Conservation (phyloP, 139 green algal species). For the Coelastrella sp. region DNA sequence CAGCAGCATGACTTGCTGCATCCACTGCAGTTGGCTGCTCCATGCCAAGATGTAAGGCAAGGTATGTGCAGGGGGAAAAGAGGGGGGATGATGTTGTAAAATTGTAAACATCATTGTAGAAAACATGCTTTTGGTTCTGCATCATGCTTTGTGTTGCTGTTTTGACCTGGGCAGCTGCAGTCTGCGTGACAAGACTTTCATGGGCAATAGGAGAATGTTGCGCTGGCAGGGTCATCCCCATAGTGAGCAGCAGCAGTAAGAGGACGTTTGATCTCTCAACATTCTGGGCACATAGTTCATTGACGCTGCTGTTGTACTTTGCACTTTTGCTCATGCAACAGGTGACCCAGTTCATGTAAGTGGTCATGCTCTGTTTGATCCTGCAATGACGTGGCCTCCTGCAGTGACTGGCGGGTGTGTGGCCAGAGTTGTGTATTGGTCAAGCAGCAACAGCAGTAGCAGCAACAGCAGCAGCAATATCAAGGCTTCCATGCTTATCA, state of each 20-base stretch:
- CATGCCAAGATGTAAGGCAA: too few species aligned
- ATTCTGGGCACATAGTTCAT: neutral
- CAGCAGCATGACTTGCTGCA: slow-evolving; percentile 54
- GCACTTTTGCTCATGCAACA: too few species aligned
- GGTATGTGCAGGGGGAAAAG: too few species aligned
- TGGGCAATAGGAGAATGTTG: too few species aligned
- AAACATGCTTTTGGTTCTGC: too few species aligned
- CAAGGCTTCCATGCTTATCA: slow-evolving; percentile 71
- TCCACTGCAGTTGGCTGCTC: slow-evolving; percentile 62
- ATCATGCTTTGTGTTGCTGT: too few species aligned
- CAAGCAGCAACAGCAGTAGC: slow-evolving; percentile 6
- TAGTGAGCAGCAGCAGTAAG: neutral
- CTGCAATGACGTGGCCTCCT: slow-evolving; percentile 39
- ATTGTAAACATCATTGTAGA: too few species aligned
- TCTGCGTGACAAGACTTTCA: too few species aligned
- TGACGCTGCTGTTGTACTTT: neutral
- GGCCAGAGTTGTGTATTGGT: neutral
- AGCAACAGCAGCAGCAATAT: slow-evolving; percentile 6
- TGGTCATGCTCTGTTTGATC: slow-evolving; percentile 75
- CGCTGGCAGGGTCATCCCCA: too few species aligned
- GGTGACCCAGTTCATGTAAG: slow-evolving; percentile 55
- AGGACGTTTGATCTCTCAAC: too few species aligned
- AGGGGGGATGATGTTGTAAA: too few species aligned
- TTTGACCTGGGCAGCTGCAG: too few species aligned
- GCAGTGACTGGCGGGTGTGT: slow-evolving; percentile 58